Evolutionary conservation across 305 asterid genomes (phyloP).

Genomic region (Rubia occidens): DNA sequence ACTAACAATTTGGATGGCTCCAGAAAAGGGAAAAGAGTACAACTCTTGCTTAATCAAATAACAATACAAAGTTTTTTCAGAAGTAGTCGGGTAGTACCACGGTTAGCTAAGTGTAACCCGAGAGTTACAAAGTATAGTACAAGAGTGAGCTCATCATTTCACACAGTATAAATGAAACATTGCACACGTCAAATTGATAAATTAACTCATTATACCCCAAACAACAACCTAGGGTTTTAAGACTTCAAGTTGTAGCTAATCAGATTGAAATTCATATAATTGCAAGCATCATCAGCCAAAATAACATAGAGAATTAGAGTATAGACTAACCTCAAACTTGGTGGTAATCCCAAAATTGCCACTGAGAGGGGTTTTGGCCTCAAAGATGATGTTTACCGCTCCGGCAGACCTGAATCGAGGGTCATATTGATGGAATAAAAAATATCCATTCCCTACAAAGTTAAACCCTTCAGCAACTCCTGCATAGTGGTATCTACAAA

Average conservation of each 20-base stretch:
- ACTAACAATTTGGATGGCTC: too few species aligned
- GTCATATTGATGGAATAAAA: conserved; percentile 64
- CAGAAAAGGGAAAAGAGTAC: too few species aligned
- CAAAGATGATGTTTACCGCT: conserved; percentile 69
- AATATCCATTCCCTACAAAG: conserved; percentile 45
- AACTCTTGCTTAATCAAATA: too few species aligned
- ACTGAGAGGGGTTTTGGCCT: conserved; percentile 43
- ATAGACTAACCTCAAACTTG: conserved; percentile 59
- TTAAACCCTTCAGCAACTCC: too few species aligned
- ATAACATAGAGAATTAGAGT: conserved; percentile 7
- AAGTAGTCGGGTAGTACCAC: too few species aligned
- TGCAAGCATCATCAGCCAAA: not conserved
- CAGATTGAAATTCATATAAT: not conserved
- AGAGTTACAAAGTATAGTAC: too few species aligned
- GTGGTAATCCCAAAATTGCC: conserved; percentile 68
- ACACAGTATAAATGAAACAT: not conserved
- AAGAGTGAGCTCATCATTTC: too few species aligned
- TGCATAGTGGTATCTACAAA: too few species aligned
- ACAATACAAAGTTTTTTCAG: too few species aligned
- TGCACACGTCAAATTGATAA: not conserved
- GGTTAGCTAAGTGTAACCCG: too few species aligned
- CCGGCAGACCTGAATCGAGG: conserved; percentile 85
- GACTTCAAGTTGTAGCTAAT: not conserved
- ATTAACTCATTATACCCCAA: not conserved
- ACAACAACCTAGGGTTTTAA: not conserved